Evolutionary conservation across 495 filamentous ascomycete species (phyloP).

Genomic region (Daldinia caldariorum): DNA sequence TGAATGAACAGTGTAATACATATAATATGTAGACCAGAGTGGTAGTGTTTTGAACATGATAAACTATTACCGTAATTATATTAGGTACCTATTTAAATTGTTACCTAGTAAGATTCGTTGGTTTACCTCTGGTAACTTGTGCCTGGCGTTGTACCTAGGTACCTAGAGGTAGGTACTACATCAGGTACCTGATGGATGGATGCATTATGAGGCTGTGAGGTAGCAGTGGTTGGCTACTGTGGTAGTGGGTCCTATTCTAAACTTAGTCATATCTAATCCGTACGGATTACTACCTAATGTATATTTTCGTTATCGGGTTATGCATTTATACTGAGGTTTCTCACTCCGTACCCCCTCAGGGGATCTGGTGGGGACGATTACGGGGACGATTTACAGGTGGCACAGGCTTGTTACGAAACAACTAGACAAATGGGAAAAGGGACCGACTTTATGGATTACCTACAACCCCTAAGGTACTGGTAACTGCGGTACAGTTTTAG

Average conservation of each 20-base stretch:
- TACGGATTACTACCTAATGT: no score
- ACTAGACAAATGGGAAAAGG: conserved; percentile 4
- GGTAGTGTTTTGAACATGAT: conserved; percentile 12
- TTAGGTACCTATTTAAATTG: no score
- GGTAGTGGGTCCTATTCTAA: conserved; percentile 7
- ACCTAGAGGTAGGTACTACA: background rate
- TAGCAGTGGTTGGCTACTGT: conserved; percentile 15
- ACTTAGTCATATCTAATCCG: conserved; percentile 14
- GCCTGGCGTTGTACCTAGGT: background rate
- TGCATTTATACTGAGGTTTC: background rate
- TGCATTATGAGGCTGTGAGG: conserved; percentile 4
- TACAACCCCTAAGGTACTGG: conserved; percentile 26
- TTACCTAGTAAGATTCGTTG: background rate
- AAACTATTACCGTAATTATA: conserved; percentile 3
- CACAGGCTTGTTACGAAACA: conserved; percentile 43
- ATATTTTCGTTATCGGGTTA: background rate
- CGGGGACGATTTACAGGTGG: conserved; percentile 40
- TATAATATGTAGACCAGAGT: conserved; percentile 17
- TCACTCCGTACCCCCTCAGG: conserved; percentile 18
- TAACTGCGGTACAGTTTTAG: background rate
- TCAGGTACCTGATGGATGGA: background rate
- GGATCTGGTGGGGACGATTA: conserved; percentile 36
- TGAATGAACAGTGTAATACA: conserved; percentile 26
- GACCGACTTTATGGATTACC: conserved; percentile 7
- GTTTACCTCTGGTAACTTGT: background rate